These are phyloP conservation scores for Rhodotorula paludigena DNA, from an alignment of 768 basidiomycete species.

Conservation along the genomic window DNA sequence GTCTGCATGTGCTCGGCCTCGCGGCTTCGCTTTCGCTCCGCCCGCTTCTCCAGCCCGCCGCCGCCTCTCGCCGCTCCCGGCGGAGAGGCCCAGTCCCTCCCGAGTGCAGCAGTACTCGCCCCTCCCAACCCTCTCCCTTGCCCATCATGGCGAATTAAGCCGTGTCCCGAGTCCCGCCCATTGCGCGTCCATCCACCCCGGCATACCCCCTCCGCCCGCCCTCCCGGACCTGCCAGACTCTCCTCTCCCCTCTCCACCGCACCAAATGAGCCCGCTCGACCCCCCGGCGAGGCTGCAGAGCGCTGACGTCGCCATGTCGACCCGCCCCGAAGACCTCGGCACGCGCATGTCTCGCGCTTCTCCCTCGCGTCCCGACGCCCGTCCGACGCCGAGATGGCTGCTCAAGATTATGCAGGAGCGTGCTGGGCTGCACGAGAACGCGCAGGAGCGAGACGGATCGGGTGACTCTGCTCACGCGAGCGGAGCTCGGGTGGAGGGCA, in stretches of 20 bases:
- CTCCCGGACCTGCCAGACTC: neutral
- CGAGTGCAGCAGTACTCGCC: too few relatives aligned
- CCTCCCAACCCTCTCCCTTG: neutral
- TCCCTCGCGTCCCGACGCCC: neutral
- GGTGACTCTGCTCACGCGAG: neutral
- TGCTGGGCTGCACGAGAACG: neutral
- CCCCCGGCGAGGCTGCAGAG: neutral
- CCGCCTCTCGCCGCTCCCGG: too few relatives aligned
- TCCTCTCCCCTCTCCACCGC: neutral
- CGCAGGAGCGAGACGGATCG: neutral
- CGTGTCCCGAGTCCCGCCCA: neutral
- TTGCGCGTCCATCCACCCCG: neutral
- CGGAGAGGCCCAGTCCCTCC: too few relatives aligned
- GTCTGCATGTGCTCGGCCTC: too few relatives aligned
- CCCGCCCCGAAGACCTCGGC: neutral
- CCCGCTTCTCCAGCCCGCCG: too few relatives aligned
- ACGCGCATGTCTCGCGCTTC: neutral
- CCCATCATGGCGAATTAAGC: constrained; percentile 1
- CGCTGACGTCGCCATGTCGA: neutral
- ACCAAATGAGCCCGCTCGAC: neutral
- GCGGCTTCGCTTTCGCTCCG: too few relatives aligned
- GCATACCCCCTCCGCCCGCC: neutral
- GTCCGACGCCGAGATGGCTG: neutral
- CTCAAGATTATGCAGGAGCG: neutral
- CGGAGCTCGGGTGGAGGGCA: too few relatives aligned